Evolutionary conservation across 2,329 filamentous ascomycete species (phyloP), one percentile per base, ranked within the genome.

Genomic region (Aspergillus sojae): DNA sequence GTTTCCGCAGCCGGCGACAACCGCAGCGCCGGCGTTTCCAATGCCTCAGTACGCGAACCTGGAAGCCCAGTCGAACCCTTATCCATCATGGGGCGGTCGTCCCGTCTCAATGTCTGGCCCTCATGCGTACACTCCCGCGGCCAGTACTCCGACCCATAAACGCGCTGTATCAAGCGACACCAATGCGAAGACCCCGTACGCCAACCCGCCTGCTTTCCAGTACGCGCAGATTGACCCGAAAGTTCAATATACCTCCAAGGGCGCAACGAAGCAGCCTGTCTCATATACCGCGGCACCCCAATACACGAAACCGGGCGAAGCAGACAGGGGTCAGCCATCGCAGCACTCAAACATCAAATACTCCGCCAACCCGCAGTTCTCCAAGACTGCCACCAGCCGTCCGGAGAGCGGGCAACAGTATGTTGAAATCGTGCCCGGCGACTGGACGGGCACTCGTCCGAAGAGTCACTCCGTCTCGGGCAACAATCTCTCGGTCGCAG

Each of bases 171-270:
- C 77, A 5, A 70, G 61, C 14, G 72, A 75, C 55, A 41, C 70
- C 28, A 60, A 56, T 6, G 60, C 68, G 23, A 63, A 68, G 16
- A 46, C 65, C 5, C 60, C 60, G 5, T 79, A 80, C 68, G 75
- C 76, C 12, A 66, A 75, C 5, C 75, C 73, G 1, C 56, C 68
- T 14, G 68, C 69, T 26, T 80, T 70, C 48, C 78, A 80, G 63
- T 81, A 80, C 66, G 77, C 78, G 4, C 75, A 80, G 41, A 65
- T 78, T 16, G 77, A 79, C 54, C 73, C 74, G 0, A 77, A 78
- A 65, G 68, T 79, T 58, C 79, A 74, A 56, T 81, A 79, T 66
- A 68, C 71, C n/a, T 73, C 74, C 19, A 79, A 76, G 58, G 55
- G 66, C 19, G 61, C 66, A 11, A 62, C 70, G 2, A 62, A 65